Conservation (phyloP, 2,329 filamentous ascomycete species). For the Fusarium duplospermum region DNA sequence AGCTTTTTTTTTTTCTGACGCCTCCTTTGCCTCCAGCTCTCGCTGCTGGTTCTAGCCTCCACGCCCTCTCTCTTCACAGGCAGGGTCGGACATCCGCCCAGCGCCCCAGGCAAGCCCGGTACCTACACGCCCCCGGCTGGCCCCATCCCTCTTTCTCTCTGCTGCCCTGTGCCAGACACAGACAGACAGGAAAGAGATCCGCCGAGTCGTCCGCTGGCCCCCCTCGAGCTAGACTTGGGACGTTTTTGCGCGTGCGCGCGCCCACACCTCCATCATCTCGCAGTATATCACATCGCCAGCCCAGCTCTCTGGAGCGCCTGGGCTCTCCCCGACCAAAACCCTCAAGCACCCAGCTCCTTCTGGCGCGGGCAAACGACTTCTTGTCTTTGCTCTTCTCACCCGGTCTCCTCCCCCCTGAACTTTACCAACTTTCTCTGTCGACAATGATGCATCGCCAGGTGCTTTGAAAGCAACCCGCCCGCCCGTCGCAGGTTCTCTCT, state of each 20-base stretch:
- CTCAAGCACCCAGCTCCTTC: constrained; percentile 37
- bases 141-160: constrained; percentile 16
- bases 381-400: constrained; percentile 20
- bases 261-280: constrained; percentile 45
- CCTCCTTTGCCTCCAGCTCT: constrained; percentile 28
- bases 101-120: constrained; percentile 31
- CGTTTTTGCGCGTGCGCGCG: constrained; percentile 42
- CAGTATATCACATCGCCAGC: constrained; percentile 44
- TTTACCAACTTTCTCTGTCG: constrained; percentile 20
- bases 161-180: constrained; percentile 23
- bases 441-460: constrained; percentile 44
- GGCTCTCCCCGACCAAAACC: constrained; percentile 39
- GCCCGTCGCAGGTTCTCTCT: constrained; percentile 45
- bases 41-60: constrained; percentile 38
- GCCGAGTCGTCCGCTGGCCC: constrained; percentile 39
- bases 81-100: constrained; percentile 35
- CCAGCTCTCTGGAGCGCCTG: constrained; percentile 42
- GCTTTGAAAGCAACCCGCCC: constrained; percentile 40
- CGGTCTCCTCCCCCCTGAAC: constrained; percentile 7
- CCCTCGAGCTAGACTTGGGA: constrained; percentile 41
- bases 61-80: background rate
- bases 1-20: constrained; percentile 35
- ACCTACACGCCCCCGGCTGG: constrained; percentile 34
- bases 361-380: constrained; percentile 33
- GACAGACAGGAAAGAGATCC: constrained; percentile 26